Conservation (phyloP, 2,329 filamentous ascomycete genomes). For the Hyphodiscus sp. region DNA sequence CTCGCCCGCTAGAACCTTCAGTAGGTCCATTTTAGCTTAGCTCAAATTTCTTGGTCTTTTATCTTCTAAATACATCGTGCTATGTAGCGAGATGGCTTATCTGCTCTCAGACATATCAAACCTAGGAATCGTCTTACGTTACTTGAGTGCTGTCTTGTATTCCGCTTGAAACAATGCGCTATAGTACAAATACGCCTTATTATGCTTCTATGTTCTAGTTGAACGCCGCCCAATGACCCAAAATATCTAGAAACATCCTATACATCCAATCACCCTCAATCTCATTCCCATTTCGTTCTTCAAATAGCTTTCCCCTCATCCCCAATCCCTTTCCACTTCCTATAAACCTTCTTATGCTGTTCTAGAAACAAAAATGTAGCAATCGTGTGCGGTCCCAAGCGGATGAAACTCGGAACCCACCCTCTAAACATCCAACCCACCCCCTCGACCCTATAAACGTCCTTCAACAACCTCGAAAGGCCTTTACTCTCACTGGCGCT, state of each 20-base stretch:
- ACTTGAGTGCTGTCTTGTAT: slow-evolving; percentile 3
- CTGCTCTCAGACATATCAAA: no score
- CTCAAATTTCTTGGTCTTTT: no score
- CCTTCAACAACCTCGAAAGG: slow-evolving; percentile 53
- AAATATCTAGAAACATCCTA: slow-evolving; percentile 1
- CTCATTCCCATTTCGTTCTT: not conserved
- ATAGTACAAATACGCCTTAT: slow-evolving; percentile 15
- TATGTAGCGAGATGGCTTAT: no score
- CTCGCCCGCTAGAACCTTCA: no score
- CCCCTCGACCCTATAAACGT: slow-evolving; percentile 66
- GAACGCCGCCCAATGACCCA: slow-evolving; percentile 9
- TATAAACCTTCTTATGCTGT: slow-evolving; percentile 75
- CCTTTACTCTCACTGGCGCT: slow-evolving; percentile 50
- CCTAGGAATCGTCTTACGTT: no score
- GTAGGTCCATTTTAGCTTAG: no score
- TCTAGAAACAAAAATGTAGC: slow-evolving; percentile 83
- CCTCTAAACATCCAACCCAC: slow-evolving; percentile 82
- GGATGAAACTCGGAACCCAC: slow-evolving; percentile 72
- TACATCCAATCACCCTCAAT: not conserved
- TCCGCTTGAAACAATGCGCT: slow-evolving; percentile 20
- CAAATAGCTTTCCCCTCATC: slow-evolving; percentile 13
- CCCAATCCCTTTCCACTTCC: slow-evolving; percentile 37
- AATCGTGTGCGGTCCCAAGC: slow-evolving; percentile 72
- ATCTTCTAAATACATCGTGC: no score
- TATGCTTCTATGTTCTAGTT: slow-evolving; percentile 19